Percentiles rank a stretch among this genome's conserved stretches.
These are phyloP conservation scores for Colletotrichum cuscutae DNA, from an alignment of 2,329 filamentous ascomycete genomes.

Conservation along the genomic window DNA sequence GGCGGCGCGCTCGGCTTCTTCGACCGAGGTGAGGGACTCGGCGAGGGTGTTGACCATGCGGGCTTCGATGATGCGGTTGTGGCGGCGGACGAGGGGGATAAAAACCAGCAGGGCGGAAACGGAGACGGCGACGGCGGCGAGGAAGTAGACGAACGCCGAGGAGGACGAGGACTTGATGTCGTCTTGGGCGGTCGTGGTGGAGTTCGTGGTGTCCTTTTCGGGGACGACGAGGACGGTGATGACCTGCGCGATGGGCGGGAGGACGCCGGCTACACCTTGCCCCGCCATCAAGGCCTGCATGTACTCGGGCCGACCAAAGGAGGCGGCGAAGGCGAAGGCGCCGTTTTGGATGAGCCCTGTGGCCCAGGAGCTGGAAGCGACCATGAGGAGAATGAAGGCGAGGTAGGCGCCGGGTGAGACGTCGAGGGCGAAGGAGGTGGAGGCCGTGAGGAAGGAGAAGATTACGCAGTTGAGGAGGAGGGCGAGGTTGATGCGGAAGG, in stretches of 20 bases:
- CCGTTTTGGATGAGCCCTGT: conserved; percentile 93
- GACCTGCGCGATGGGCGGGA: conserved; percentile 90
- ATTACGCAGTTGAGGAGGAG: conserved; percentile 81
- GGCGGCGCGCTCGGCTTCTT: conserved; percentile 63
- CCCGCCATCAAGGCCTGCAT: conserved; percentile 97
- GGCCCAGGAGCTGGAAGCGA: conserved; percentile 81
- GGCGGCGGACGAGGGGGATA: conserved; percentile 74
- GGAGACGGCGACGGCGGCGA: conserved; percentile 85
- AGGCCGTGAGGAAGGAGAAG: conserved; percentile 83
- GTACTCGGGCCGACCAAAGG: conserved; percentile 88
- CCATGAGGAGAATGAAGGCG: conserved; percentile 82
- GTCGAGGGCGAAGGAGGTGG: conserved; percentile 75
- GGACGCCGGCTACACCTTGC: conserved; percentile 89
- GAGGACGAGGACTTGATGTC: conserved; percentile 57
- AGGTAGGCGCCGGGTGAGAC: conserved; percentile 77
- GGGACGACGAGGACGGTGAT: conserved; percentile 78
- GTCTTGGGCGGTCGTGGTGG: conserved; percentile 27
- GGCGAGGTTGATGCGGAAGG: conserved; percentile 82
- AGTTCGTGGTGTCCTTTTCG: conserved; percentile 37
- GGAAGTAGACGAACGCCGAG: conserved; percentile 90
- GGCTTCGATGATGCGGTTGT: conserved; percentile 62
- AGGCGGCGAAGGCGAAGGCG: conserved; percentile 88
- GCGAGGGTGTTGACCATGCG: conserved; percentile 60
- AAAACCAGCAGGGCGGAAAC: conserved; percentile 77
- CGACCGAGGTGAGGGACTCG: conserved; percentile 60